A percentile compares a stretch with the other conserved stretches of the same genome.
These are phyloP conservation scores for Pichia sp. DNA, from an alignment of 1,139 yeast genomes.

Conservation along the genomic window DNA sequence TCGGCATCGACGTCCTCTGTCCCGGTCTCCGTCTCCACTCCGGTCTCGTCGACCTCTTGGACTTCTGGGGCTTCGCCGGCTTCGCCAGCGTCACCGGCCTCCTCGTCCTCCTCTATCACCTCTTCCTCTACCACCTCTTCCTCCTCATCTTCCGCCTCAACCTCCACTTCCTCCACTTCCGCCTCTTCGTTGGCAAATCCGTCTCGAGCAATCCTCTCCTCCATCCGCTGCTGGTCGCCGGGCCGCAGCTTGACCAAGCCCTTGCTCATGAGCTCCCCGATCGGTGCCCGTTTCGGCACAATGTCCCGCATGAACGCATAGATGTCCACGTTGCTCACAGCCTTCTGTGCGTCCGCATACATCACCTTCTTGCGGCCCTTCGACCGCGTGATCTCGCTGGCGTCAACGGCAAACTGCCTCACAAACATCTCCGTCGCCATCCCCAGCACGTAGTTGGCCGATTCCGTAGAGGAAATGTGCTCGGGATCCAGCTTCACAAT, in stretches of 20 bases:
- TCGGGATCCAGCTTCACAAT: constrained; percentile 86
- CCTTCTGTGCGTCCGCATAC: constrained; percentile 72
- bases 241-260: constrained; percentile 39
- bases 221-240: constrained; percentile 14
- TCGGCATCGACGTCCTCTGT: not conserved
- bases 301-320: constrained; percentile 65
- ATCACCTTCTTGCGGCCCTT: constrained; percentile 67
- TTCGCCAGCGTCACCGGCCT: constrained; percentile 6
- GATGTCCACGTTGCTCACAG: constrained; percentile 63
- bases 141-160: constrained; percentile 5
- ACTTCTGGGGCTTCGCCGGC: not conserved
- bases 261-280: constrained; percentile 47
- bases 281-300: constrained; percentile 57
- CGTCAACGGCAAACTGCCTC: constrained; percentile 76
- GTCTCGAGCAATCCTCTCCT: not conserved
- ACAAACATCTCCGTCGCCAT: constrained; percentile 85
- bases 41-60: not conserved
- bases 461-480: constrained; percentile 66
- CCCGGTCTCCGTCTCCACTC: not conserved
- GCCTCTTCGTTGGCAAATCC: constrained; percentile 14
- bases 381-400: constrained; percentile 61
- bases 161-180: constrained; percentile 8
- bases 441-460: constrained; percentile 80
- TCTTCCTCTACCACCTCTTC: constrained; percentile 16
- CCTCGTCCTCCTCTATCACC: too few relatives aligned